A percentile compares a stretch with the other conserved stretches of the same genome.
Evolutionary conservation across 495 filamentous ascomycete species (phyloP).

Genomic region (Annulohypoxylon bovei): DNA sequence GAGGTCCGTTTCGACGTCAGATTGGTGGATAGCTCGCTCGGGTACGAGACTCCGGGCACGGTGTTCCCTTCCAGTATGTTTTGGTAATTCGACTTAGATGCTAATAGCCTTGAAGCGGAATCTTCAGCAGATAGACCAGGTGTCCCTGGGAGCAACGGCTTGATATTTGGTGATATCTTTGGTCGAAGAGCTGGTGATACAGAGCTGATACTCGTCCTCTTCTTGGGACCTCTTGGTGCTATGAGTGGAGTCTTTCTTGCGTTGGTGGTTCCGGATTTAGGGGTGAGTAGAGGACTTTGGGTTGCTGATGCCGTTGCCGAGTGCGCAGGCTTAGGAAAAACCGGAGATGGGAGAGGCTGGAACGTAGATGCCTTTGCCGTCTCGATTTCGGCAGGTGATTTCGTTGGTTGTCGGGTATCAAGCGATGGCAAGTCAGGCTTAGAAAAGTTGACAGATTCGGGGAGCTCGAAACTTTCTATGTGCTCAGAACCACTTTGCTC

Average conservation of each 20-base stretch:
- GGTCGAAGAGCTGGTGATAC: slow-evolving; percentile 87
- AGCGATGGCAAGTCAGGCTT: slow-evolving; percentile 57
- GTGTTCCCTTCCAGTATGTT: slow-evolving; percentile 94
- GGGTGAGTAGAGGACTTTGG: slow-evolving; percentile 63
- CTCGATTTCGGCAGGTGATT: slow-evolving; percentile 46
- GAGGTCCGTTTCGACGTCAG: slow-evolving; percentile 96
- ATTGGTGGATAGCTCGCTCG: slow-evolving; percentile 88
- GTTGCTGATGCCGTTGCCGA: slow-evolving; percentile 53
- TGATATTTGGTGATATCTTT: slow-evolving; percentile 93
- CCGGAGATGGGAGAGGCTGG: slow-evolving; percentile 58
- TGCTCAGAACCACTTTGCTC: slow-evolving; percentile 62
- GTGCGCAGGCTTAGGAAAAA: slow-evolving; percentile 51
- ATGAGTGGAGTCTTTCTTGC: slow-evolving; percentile 58
- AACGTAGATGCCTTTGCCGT: slow-evolving; percentile 52
- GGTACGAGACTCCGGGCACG: slow-evolving; percentile 89
- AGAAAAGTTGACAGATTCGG: slow-evolving; percentile 67
- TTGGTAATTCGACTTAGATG: slow-evolving; percentile 97
- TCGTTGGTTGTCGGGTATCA: slow-evolving; percentile 53
- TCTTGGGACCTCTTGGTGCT: slow-evolving; percentile 63
- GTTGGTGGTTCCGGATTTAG: slow-evolving; percentile 46
- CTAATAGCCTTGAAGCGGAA: slow-evolving; percentile 84
- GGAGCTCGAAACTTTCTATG: slow-evolving; percentile 74
- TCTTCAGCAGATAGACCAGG: slow-evolving; percentile 61
- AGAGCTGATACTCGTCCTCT: slow-evolving; percentile 80
- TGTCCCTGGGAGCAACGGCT: slow-evolving; percentile 82